Evolutionary conservation across 2,329 filamentous ascomycete species (phyloP), one percentile per base, ranked within the genome.

Genomic region (Beauveria medogensis): DNA sequence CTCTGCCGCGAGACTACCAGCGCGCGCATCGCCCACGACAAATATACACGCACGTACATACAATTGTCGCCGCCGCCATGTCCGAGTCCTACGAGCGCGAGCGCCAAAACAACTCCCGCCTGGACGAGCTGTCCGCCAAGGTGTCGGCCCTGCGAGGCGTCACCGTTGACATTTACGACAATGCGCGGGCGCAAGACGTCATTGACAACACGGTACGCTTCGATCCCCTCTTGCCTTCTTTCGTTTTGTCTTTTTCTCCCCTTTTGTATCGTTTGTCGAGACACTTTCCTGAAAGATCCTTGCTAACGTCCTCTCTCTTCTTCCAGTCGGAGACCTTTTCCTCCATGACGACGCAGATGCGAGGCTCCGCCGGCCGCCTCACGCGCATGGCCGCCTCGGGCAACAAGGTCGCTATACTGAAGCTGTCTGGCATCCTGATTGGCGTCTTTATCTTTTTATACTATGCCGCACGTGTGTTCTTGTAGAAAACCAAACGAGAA

Each of bases 81-180:
- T 87, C 87, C 52, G 88, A 91, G 73, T 82, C 87, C 65, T 91
- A 89, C 77, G 88, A 91, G 77, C 87, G 88, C 73, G 88, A 91
- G 77, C 82, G 84, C 72, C 94, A 99, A 77, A 99, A 99, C 79
- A 96, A 97, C 77, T 87, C 90, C 67, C 92, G 93, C 68, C 89
- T 99, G 61, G 88, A 93, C 70, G 92, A 96, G 73, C 88, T 99
- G 43, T 89, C 90, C 18, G 83, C 86, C 66, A 99, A 99, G 78
- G 92, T 97, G 60, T 90, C 90, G 20, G 91, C 92, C 57, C 84
- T 99, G 65, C 91, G 93, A 70, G 90, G 90, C 74, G 91, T 99
- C 55, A 99, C 94, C 47, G 86, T 97, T 66, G 92, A 99, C 78
- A 99, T 99, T 70, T 97, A 97, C 82, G 92, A 97, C 77, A 92